Conservation (phyloP, 2,329 filamentous ascomycete genomes). For the Xylariaceae sp. region DNA sequence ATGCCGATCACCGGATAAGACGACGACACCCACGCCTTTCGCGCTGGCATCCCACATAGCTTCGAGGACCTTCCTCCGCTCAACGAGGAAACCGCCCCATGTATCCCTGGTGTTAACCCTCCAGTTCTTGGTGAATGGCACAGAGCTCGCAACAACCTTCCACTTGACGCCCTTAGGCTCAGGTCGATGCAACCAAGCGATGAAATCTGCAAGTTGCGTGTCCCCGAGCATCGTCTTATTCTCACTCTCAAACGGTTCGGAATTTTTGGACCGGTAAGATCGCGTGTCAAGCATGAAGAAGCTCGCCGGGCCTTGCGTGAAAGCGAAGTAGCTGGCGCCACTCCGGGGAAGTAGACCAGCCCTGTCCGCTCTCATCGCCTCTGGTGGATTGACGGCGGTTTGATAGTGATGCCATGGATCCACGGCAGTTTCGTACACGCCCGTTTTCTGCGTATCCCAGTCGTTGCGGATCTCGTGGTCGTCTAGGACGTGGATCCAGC, state of each 20-base stretch:
- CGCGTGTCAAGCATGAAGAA: constrained; percentile 96
- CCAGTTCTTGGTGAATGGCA: constrained; percentile 99
- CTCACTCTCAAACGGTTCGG: constrained; percentile 55
- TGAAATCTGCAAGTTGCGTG: constrained; percentile 74
- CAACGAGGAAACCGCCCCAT: constrained; percentile 86
- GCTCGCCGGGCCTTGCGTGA: constrained; percentile 83
- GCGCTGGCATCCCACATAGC: constrained; percentile 88
- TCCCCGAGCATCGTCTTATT: constrained; percentile 85
- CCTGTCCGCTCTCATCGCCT: constrained; percentile 49
- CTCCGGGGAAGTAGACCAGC: constrained; percentile 34
- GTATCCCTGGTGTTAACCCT: constrained; percentile 83
- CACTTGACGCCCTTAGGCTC: constrained; percentile 78
- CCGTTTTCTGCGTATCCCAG: constrained; percentile 79
- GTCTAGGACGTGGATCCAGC: constrained; percentile 95
- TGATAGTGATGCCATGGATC: constrained; percentile 90
- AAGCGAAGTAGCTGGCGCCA: constrained; percentile 81
- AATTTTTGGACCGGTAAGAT: constrained; percentile 73
- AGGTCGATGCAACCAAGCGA: constrained; percentile 70
- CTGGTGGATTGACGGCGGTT: constrained; percentile 76
- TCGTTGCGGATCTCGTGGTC: constrained; percentile 97
- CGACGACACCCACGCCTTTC: constrained; percentile 71
- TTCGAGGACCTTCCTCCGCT: constrained; percentile 76
- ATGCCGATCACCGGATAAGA: constrained; percentile 91
- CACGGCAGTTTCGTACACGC: constrained; percentile 74
- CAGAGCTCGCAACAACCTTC: constrained; percentile 88